Evolutionary conservation across 2,329 filamentous ascomycete genomes (phyloP), one percentile per base, ranked within the genome.

Genomic region (Celoporthe dispersa): DNA sequence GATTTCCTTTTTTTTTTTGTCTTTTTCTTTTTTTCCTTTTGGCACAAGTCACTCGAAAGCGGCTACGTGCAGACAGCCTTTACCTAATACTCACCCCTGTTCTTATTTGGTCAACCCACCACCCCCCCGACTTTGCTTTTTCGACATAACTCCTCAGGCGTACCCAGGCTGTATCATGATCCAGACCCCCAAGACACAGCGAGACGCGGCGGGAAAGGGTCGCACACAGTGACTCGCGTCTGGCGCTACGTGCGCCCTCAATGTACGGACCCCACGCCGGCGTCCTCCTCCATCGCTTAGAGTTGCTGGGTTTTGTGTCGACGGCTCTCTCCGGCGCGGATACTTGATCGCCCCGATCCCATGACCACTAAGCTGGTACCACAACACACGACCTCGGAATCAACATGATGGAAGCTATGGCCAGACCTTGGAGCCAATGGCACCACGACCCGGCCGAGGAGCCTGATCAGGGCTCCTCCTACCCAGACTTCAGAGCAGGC

Each of bases 391-490:
- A 72, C 71, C 74, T 79, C 72, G 75, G 77, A 69, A 75, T 75
- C 75, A 74, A 74, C 71, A 75, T 78, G 73, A 72, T 78, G 70
- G 78, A 79, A 75, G 75, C 74, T 67, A 81, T 81, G 80, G 76
- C 79, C 71, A 77, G 78, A 74, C 75, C 78, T 66, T 75, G 76
- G 62, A 76, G 77, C 72, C 73, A 72, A 72, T 80, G 76, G 78
- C 57, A 68, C 64, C 67, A 70, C 37, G 75, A 71, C 53, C 73
- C 75, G 63, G 78, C 78, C 44, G 73, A 73, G 68, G 76, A 77
- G 70, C 68, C 75, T 70, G 71, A 66, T 66, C 68, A 68, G 73
- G 74, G 63, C 51, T 53, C 48, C 16, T 33, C 68, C n/a, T 62
- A 66, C 66, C 28, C 68, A 67, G 44, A 66, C 39, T 51, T 70